A percentile compares a stretch with the other conserved stretches of the same genome.
Conservation (phyloP, 305 asterid species). For the Solanum hybrid region DNA sequence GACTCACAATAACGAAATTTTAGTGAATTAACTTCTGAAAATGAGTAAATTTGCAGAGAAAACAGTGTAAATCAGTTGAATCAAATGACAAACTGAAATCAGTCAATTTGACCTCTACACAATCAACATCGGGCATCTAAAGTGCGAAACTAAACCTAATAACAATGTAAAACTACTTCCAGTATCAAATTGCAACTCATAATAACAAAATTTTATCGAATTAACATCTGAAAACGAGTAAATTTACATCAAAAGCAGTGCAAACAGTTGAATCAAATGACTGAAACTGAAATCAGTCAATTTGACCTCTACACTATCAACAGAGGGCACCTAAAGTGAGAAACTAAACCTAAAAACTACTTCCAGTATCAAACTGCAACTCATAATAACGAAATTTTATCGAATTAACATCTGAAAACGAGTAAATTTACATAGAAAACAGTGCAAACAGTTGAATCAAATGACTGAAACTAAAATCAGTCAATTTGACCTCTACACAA, state of each 20-base stretch:
- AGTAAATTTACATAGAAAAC: neutral
- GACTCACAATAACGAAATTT: neutral
- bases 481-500: neutral
- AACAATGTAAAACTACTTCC: neutral
- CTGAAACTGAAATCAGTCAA: neutral
- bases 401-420: neutral
- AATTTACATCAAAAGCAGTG: too few species aligned
- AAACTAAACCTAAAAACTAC: neutral
- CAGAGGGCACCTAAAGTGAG: neutral
- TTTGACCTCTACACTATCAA: neutral
- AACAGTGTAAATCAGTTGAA: neutral
- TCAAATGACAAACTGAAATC: neutral
- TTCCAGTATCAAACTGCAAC: neutral
- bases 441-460: neutral
- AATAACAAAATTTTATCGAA: neutral
- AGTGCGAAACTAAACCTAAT: neutral
- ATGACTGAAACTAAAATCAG: neutral
- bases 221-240: neutral
- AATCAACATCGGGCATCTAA: neutral
- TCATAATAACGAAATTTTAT: neutral
- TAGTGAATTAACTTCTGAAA: neutral
- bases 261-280: neutral
- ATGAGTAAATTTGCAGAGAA: neutral
- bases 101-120: neutral
- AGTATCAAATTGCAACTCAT: neutral